phyloP scores from a whole-genome alignment of 805 yeast genomes.

The Dipodascus geniculatus region DNA sequence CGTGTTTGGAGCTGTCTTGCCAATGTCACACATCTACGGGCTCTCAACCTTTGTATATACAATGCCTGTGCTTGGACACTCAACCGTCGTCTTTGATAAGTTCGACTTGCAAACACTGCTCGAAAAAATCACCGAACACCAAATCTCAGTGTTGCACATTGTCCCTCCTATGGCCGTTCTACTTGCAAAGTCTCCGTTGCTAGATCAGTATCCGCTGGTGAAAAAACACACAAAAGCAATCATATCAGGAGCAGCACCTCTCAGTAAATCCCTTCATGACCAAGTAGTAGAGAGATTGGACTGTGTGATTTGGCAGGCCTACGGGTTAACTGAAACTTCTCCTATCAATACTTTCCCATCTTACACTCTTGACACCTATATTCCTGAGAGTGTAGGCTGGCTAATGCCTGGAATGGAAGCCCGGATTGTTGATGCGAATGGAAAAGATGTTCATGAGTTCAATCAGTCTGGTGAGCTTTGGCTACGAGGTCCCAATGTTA shows the following conservation, averaged over 20 bases:
- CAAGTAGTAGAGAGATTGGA: constrained; percentile 15
- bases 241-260: constrained; percentile 37
- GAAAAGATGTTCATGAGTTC: constrained; percentile 40
- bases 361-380: constrained; percentile 29
- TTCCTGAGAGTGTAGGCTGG: constrained; percentile 38
- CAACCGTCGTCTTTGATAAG: constrained; percentile 19
- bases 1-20: constrained; percentile 9
- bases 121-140: constrained; percentile 18
- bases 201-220: constrained; percentile 32
- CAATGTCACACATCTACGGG: constrained; percentile 32
- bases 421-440: constrained; percentile 30
- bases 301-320: constrained; percentile 12
- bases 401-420: constrained; percentile 37
- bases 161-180: constrained; percentile 32
- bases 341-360: constrained; percentile 38
- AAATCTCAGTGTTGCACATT: constrained; percentile 30
- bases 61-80: constrained; percentile 31
- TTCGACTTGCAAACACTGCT: constrained; percentile 26
- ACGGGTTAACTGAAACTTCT: constrained; percentile 47
- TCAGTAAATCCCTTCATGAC: constrained; percentile 17
- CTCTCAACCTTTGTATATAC: constrained; percentile 69
- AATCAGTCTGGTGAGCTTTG: constrained; percentile 42
- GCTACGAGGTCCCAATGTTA: constrained; percentile 45
- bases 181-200: constrained; percentile 35
- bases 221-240: constrained; percentile 29